Conservation (phyloP, 2,329 filamentous ascomycete genomes). For the Botryotinia convoluta region DNA sequence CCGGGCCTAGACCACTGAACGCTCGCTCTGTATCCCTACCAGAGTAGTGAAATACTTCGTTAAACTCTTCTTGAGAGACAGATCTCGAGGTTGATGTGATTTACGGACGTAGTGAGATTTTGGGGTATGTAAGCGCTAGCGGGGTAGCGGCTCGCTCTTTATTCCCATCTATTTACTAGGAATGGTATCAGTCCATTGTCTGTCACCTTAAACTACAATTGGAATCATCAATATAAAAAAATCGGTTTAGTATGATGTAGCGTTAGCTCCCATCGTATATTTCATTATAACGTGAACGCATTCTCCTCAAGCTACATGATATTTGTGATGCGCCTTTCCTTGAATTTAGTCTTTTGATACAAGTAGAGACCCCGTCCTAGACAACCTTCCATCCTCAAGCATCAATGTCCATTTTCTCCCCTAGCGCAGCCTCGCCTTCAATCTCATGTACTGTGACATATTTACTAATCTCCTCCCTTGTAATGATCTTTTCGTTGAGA, state of each 20-base stretch:
- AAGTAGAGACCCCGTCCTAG: constrained; percentile 12
- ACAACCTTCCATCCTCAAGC: constrained; percentile 41
- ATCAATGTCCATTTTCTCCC: constrained; percentile 69
- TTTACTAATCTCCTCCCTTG: constrained; percentile 87
- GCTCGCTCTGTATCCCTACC: neutral
- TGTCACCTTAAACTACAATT: neutral
- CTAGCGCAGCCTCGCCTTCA: constrained; percentile 53
- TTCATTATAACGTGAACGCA: constrained; percentile 15
- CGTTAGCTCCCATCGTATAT: constrained; percentile 1
- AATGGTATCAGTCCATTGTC: neutral
- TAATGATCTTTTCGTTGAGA: constrained; percentile 94
- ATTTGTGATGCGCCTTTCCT: constrained; percentile 22
- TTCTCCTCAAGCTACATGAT: constrained; percentile 25
- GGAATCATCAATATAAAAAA: neutral
- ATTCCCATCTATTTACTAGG: neutral
- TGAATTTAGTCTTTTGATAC: constrained; percentile 19
- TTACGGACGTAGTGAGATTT: constrained; percentile 4
- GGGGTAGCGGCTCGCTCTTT: constrained; percentile 4
- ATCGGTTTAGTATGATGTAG: neutral
- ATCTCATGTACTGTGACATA: constrained; percentile 91
- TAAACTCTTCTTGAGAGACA: neutral
- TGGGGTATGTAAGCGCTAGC: neutral
- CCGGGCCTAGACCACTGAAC: neutral
- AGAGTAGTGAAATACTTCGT: neutral
- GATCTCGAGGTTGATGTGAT: neutral